Base-by-base conservation (phyloP, 2,329 filamentous ascomycete genomes). In the Teratosphaeria viscida region DNA sequence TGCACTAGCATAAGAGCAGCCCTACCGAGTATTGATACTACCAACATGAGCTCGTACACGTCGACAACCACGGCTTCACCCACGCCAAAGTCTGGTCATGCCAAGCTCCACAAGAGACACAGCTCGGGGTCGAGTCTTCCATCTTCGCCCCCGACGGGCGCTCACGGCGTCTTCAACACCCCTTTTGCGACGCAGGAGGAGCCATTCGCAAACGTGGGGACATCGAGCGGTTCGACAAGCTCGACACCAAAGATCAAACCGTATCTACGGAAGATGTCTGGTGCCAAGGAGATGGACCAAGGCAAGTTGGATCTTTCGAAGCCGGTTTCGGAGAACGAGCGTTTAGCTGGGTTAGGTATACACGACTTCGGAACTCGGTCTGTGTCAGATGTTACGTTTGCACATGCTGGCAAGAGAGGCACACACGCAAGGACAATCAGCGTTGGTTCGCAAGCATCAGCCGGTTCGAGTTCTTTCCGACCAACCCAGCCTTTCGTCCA, bases 371-470 rank as follows among this genome's bases (percentile, higher is more conserved):
- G 70, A 49, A 65, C 69, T 29, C 68, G 67, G 29, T 14, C 71
- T 72, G 75, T 73, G 11, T 72, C 73, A 23, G 75, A 80, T 63
- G 74, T 78, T 58, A 74, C 69, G 59, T 80, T 79, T 63, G 63
- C 72, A 10, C 71, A 72, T 23, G 69, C 72, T 27, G 58, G 67
- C 69, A 61, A 72, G 75, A 52, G 72, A 75, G 53, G 72, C 74
- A 23, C 63, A 52, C 81, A 84, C 67, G 68, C 75, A 59, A 77
- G 82, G 61, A 81, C 81, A 27, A 79, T 77, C 12, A 84, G 81
- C 63, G 80, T 78, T 62, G 78, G 77, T 6, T 82, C 82, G 35
- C 78, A 82, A 62, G 76, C 78, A 64, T 83, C 80, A 6, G 78
- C 73, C 5, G 74, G 74, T 52, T 79, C 80, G 4, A 77, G 75